Conservation (phyloP, 2,329 filamentous ascomycete species). For the Cordyceps tenuipes region DNA sequence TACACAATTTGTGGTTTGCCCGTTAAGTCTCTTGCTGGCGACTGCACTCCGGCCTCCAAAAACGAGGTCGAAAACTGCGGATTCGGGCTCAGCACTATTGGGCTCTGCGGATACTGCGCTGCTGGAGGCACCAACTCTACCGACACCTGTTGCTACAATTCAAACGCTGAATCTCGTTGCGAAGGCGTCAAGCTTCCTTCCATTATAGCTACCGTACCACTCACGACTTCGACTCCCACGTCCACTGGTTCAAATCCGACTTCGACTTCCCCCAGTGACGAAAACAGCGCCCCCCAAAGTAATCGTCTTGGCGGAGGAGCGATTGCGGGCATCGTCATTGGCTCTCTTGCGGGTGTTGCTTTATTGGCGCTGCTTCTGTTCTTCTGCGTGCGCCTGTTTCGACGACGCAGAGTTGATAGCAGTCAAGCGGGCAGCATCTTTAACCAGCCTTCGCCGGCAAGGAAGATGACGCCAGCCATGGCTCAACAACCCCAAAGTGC, state of each 20-base stretch:
- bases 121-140: slow-evolving; percentile 82
- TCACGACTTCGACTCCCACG: slow-evolving; percentile 35
- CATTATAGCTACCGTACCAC: slow-evolving; percentile 60
- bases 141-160: slow-evolving; percentile 87
- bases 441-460: slow-evolving; percentile 78
- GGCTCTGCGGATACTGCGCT: slow-evolving; percentile 81
- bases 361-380: slow-evolving; percentile 64
- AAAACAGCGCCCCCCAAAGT: slow-evolving; percentile 16
- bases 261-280: slow-evolving; percentile 20
- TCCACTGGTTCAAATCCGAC: slow-evolving; percentile 30
- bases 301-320: slow-evolving; percentile 62
- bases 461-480: slow-evolving; percentile 38
- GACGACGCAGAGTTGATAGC: slow-evolving; percentile 37
- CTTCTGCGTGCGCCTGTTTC: slow-evolving; percentile 47
- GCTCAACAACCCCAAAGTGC: slow-evolving; percentile 22
- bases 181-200: slow-evolving; percentile 68
- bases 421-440: slow-evolving; percentile 68
- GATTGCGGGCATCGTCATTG: slow-evolving; percentile 86
- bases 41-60: slow-evolving; percentile 64
- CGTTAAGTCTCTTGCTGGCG: slow-evolving; percentile 63
- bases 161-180: slow-evolving; percentile 67
- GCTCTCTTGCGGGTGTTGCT: slow-evolving; percentile 61
- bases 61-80: slow-evolving; percentile 89
- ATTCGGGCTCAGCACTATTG: slow-evolving; percentile 60
- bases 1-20: slow-evolving; percentile 85